Evolutionary conservation across 2,329 filamentous ascomycete genomes (phyloP).

Genomic region (Achaetomium macrosporum): DNA sequence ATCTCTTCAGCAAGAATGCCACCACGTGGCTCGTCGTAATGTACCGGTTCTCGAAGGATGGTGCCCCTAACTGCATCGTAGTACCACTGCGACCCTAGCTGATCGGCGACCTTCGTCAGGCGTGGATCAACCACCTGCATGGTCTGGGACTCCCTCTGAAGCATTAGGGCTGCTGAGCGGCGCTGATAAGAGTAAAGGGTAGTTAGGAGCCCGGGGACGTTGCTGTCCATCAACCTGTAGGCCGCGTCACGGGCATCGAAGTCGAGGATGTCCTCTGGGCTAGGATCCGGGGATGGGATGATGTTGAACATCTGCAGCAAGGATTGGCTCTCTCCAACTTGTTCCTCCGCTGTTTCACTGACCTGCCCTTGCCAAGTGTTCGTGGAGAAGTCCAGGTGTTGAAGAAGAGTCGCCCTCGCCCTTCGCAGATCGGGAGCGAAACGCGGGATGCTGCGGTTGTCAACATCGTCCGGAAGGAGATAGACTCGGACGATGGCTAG

Average conservation of each 20-base stretch:
- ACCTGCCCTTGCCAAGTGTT: constrained; percentile 48
- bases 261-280: constrained; percentile 43
- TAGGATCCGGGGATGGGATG: constrained; percentile 61
- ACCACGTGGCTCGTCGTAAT: constrained; percentile 68
- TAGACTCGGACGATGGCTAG: constrained; percentile 48
- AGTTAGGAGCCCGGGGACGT: constrained; percentile 55
- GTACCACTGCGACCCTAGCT: constrained; percentile 60
- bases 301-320: constrained; percentile 69
- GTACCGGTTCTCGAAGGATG: constrained; percentile 58
- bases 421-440: constrained; percentile 39
- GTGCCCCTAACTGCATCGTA: constrained; percentile 60
- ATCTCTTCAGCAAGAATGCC: constrained; percentile 78
- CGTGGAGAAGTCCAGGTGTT: constrained; percentile 49
- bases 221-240: constrained; percentile 47
- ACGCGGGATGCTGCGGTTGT: constrained; percentile 47
- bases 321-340: constrained; percentile 40
- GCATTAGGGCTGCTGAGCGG: constrained; percentile 74
- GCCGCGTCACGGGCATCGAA: constrained; percentile 48
- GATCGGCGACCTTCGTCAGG: constrained; percentile 54
- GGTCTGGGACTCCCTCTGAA: constrained; percentile 69
- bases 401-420: constrained; percentile 44
- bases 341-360: constrained; percentile 19
- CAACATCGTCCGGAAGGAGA: constrained; percentile 60
- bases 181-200: constrained; percentile 72
- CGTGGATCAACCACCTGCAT: constrained; percentile 66